A percentile compares a stretch with the other conserved stretches of the same genome.
These are phyloP conservation scores for Colletotrichum limetticola DNA, from an alignment of 2,329 filamentous ascomycete species.

Conservation along the genomic window DNA sequence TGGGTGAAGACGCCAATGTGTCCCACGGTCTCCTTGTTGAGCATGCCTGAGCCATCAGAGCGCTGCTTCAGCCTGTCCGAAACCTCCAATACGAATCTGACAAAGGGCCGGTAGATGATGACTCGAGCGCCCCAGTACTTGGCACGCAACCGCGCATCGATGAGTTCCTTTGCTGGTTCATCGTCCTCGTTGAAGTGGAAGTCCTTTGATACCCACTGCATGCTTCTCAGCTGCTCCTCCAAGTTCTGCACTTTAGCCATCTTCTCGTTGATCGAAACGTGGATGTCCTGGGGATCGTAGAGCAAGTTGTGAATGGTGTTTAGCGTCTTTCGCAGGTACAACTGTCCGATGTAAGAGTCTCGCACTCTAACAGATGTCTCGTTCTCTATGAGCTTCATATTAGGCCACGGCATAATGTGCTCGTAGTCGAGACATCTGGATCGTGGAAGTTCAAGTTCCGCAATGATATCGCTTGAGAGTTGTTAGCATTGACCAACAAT, in stretches of 20 bases:
- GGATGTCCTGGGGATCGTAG: slow-evolving; percentile 57
- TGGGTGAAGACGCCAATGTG: slow-evolving; percentile 46
- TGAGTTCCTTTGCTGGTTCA: slow-evolving; percentile 78
- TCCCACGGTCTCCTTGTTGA: slow-evolving; percentile 45
- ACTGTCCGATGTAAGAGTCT: slow-evolving; percentile 70
- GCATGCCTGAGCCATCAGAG: slow-evolving; percentile 10
- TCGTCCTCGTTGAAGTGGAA: slow-evolving; percentile 74
- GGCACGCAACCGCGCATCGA: slow-evolving; percentile 84
- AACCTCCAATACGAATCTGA: slow-evolving; percentile 66
- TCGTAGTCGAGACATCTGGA: slow-evolving; percentile 71
- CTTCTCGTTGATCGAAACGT: slow-evolving; percentile 46
- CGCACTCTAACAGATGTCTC: slow-evolving; percentile 60
- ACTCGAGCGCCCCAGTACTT: slow-evolving; percentile 96
- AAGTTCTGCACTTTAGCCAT: slow-evolving; percentile 55
- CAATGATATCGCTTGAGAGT: slow-evolving; percentile 80
- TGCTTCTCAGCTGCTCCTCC: slow-evolving; percentile 38
- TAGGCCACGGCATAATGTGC: slow-evolving; percentile 74
- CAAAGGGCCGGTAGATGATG: slow-evolving; percentile 86
- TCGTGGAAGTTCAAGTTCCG: slow-evolving; percentile 77
- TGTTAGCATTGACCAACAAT: slow-evolving; percentile 26
- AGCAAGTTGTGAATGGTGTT: slow-evolving; percentile 71
- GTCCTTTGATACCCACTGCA: slow-evolving; percentile 58
- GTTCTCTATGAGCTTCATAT: slow-evolving; percentile 56
- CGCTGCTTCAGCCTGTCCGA: slow-evolving; percentile 48
- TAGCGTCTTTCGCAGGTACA: slow-evolving; percentile 72